Conservation (phyloP, 805 yeast genomes). For the Hanseniaspora guilliermondii region DNA sequence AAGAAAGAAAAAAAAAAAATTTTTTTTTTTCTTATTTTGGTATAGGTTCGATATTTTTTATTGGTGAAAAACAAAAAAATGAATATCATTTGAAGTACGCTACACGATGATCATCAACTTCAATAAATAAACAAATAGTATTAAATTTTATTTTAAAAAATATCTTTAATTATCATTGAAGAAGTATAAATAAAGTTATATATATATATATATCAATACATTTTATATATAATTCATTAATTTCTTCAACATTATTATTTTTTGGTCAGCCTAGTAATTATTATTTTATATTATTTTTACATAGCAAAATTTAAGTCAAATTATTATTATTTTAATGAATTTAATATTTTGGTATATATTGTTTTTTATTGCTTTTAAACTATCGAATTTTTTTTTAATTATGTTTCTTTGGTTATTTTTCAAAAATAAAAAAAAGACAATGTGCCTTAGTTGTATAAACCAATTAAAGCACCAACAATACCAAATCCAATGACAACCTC, state of each 20-base stretch:
- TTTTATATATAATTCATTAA: neutral
- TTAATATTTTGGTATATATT: neutral
- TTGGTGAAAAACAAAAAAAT: too few species aligned
- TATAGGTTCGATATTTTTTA: too few species aligned
- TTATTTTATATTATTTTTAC: neutral
- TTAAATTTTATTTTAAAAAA: too few species aligned
- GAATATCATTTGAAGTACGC: too few species aligned
- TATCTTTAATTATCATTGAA: too few species aligned
- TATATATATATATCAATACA: neutral
- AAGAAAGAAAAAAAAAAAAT: neutral
- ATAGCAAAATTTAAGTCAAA: neutral
- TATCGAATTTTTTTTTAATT: neutral
- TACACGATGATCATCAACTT: too few species aligned
- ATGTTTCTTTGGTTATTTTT: too few species aligned
- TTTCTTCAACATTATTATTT: neutral
- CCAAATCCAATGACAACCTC: constrained; percentile 12
- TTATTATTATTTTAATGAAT: neutral
- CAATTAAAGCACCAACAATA: constrained; percentile 11
- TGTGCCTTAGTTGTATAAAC: constrained; percentile 2
- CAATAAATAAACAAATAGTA: too few species aligned
- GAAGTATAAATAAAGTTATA: too few species aligned
- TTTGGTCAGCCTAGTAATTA: neutral
- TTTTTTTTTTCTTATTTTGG: neutral
- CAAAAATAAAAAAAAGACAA: neutral
- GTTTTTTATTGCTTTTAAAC: neutral